A percentile compares a stretch with the other conserved stretches of the same genome.
Conservation (phyloP, 139 green algal genomes). For the Closterium sp. region DNA sequence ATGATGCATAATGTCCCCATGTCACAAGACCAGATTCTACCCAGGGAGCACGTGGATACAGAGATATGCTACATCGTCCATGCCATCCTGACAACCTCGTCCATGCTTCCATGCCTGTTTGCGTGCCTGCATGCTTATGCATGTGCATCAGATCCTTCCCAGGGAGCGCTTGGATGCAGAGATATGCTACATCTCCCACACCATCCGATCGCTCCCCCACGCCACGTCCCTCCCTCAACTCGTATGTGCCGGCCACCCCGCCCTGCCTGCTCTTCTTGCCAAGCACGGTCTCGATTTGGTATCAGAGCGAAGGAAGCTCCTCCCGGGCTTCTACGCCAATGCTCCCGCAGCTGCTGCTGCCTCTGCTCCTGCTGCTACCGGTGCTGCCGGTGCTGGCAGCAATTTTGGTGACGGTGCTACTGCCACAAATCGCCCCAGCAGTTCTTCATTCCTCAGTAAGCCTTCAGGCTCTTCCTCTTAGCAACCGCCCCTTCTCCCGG, state of each 20-base stretch:
- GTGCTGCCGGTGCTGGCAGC: too few species aligned
- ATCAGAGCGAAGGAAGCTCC: background rate
- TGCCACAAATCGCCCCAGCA: background rate
- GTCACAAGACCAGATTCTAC: too few species aligned
- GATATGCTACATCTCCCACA: background rate
- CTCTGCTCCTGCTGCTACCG: too few species aligned
- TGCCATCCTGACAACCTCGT: too few species aligned
- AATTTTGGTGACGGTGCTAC: background rate
- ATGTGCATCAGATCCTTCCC: background rate
- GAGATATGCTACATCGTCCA: background rate
- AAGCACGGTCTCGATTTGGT: background rate
- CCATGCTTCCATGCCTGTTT: too few species aligned
- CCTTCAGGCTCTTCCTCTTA: too few species aligned
- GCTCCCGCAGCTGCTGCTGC: background rate
- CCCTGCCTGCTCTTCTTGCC: background rate
- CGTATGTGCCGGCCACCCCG: background rate
- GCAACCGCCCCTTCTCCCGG: too few species aligned
- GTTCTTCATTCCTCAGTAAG: too few species aligned
- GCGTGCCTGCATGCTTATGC: too few species aligned
- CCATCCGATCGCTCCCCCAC: background rate
- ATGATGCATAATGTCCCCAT: too few species aligned
- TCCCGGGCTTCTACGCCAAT: background rate
- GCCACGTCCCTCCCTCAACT: background rate
- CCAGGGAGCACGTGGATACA: background rate
- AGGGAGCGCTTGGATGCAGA: background rate